Percentiles rank a stretch among this genome's conserved stretches.
Conservation (phyloP, 805 yeast genomes). For the Barnettozyma vustinii region DNA sequence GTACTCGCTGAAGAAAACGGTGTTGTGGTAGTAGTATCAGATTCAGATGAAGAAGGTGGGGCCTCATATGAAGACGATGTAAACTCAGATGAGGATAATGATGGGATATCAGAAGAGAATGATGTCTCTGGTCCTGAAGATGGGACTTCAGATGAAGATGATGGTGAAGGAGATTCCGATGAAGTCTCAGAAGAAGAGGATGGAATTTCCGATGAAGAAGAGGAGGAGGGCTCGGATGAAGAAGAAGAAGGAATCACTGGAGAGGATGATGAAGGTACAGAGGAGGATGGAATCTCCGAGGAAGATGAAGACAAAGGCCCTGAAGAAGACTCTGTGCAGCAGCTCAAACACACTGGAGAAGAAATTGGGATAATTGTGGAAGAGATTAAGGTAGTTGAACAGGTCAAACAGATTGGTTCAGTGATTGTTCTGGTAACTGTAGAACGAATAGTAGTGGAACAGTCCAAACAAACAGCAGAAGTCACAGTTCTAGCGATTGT, state of each 20-base stretch:
- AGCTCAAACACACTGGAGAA: background rate
- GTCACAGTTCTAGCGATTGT: background rate
- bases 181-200: background rate
- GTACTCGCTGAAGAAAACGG: background rate
- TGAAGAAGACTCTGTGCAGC: background rate
- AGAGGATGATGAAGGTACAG: too few relatives aligned
- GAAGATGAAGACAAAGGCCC: background rate
- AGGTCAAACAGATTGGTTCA: background rate
- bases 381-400: background rate
- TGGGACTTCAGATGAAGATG: background rate
- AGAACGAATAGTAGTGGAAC: background rate
- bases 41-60: background rate
- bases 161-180: too few relatives aligned
- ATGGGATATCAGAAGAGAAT: background rate
- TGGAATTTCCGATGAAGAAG: background rate
- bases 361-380: background rate
- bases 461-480: background rate
- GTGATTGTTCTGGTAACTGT: background rate
- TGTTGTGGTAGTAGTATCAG: background rate
- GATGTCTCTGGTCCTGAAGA: background rate
- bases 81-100: background rate
- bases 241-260: background rate
- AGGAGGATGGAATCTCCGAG: constrained; percentile 3
- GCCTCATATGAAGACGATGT: background rate
- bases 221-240: background rate